Percentiles rank a stretch among this genome's conserved stretches.
Evolutionary conservation across 768 basidiomycete species (phyloP).

Genomic region (Cystoderma amianthinum): DNA sequence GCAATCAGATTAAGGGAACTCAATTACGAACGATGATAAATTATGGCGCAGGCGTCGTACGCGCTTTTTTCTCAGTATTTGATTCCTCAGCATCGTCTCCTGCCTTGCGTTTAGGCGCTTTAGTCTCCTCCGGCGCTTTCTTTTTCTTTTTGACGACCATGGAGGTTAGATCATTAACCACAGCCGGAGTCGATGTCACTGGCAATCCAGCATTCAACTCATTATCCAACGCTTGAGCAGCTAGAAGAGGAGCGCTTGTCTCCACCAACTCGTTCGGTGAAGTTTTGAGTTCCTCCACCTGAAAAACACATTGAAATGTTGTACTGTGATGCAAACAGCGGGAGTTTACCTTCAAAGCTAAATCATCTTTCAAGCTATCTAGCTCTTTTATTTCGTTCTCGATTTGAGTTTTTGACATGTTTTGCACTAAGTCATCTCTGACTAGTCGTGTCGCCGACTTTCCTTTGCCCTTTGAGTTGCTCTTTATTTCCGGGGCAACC

Average conservation of each 20-base stretch:
- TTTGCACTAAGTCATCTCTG: constrained; percentile 47
- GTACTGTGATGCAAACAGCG: neutral
- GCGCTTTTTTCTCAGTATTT: constrained; percentile 55
- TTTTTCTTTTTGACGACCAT: constrained; percentile 91
- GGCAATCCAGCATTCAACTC: constrained; percentile 49
- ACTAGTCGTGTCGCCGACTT: constrained; percentile 29
- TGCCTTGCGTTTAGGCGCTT: constrained; percentile 61
- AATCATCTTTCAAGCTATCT: constrained; percentile 66
- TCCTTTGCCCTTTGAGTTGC: constrained; percentile 63
- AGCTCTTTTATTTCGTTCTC: constrained; percentile 79
- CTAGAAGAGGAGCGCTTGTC: constrained; percentile 62
- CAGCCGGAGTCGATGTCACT: constrained; percentile 20
- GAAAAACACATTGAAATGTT: neutral
- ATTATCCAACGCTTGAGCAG: constrained; percentile 61
- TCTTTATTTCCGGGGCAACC: constrained; percentile 21
- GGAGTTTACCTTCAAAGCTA: constrained; percentile 69
- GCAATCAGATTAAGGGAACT: constrained; percentile 1
- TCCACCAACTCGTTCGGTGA: constrained; percentile 54
- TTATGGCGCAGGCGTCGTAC: neutral
- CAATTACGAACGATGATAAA: constrained; percentile 5
- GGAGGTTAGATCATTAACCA: constrained; percentile 77
- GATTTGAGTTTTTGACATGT: constrained; percentile 69
- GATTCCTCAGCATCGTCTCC: constrained; percentile 46
- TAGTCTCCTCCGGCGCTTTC: constrained; percentile 30
- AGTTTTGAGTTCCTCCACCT: constrained; percentile 90